Evolutionary conservation across 495 filamentous ascomycete genomes (phyloP), one percentile per base, ranked within the genome.

Genomic region (Bathelium albidoporum): DNA sequence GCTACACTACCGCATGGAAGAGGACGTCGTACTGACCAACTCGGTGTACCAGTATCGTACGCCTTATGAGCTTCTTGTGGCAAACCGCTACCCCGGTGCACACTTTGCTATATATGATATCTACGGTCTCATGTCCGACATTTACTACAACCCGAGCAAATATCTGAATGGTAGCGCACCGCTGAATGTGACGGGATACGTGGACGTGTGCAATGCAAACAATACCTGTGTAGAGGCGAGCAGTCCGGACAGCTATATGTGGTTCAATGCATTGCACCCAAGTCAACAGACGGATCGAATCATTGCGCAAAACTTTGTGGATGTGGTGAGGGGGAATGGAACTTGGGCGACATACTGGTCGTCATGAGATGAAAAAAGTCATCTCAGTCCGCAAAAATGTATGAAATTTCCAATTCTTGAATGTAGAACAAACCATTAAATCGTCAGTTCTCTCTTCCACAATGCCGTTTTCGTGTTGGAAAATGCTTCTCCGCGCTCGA

Each of bases 201-300:
- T 78, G 32, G 70, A 78, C 36, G 73, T 83, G 31, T 90, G 87
- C 71, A 63, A 80, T 32, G 68, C 73, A 12, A 75, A 77, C 53
- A 61, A 59, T 10, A 65, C 70, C 28, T 73, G 72, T 60, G 66
- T 67, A 2, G 55, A 68, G 24, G 61, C 69, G 12, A 68, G 70
- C 29, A 68, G 62, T 28, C 70, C 68, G 63, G 76, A 79, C 64
- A 77, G 71, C 32, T 85, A 76, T 63, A 60, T 80, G 68, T 81
- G 80, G 78, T 81, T 78, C 63, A 87, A 90, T 73, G 81, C 83
- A 69, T 72, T 90, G 69, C 88, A 90, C 73, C 85, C 87, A 18
- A 82, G 79, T n/a, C 75, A 83, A 70, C 79, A 82, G 74, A 78
- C 82, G 9, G 71, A 77, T 60, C 59, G 77, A 53, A 66, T 80